Evolutionary conservation across 192 early-diverging fungal species (phyloP), one percentile per base, ranked within the genome.

Genomic region (Podila epigama): DNA sequence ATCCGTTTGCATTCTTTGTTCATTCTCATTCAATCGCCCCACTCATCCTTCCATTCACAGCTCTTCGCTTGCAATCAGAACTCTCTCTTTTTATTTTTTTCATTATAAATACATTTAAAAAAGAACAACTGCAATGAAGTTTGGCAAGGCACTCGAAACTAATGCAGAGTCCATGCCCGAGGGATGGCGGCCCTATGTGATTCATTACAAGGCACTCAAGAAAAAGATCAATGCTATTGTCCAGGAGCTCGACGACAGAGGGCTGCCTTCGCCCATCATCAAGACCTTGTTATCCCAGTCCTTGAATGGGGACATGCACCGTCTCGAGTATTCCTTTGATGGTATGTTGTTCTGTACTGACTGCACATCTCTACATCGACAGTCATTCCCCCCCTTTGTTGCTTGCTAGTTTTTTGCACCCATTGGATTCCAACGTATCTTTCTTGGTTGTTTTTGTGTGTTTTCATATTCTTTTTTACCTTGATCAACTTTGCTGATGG

Each of bases 121-220:
- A 31, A 16, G 12, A 53, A 29, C 33, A 15, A 27, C 35, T 18
- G 48, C 35, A 27, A 93, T 93, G 92, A 93, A 93, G 84, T 93
- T 93, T 80, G 88, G 84, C 60, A 91, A 92, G 62, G 80, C 85
- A 25, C 81, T 93, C 31, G 90, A 91, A 58, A 82, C 84, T 5
- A 87, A 82, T 79, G 79, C 89, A 18, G 88, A 89, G 69, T 70
- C 89, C 39, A 87, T 93, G 60, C 92, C 92, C 9, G 82, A 82
- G 42, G 87, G 88, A 57, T 91, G 91, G 89, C 85, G 89, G 53
- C 89, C 88, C 7, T 91, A 89, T 61, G 56, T 91, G n/a, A 90
- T 93, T 51, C 89, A 90, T 48, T 93, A 93, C 85, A 92, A 92
- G 60, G 69, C 78, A 20, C 82, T 93, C 16, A 93, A 93, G 73